Evolutionary conservation across 305 asterid species (phyloP), one percentile per base, ranked within the genome.

Genomic region (Rubia balearica): DNA sequence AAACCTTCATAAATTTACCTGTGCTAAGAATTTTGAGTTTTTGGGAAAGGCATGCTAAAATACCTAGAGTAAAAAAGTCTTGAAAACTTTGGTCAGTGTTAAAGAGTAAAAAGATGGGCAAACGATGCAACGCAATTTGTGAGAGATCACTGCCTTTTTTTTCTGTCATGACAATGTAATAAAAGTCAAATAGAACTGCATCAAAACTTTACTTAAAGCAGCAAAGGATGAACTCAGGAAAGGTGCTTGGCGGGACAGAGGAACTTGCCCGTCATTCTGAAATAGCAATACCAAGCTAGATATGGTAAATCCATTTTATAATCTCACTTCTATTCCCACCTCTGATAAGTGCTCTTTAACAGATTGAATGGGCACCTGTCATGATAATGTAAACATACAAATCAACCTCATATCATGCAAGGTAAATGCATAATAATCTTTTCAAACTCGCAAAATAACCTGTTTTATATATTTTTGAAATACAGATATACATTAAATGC

Each of bases 241-340:
- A 45, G 11, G 59, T 30, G 12, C 4, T 7, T 5, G 21, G 42
- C 30, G 24, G 59, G 38, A 14, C 19, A 24, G n/a, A 13, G 38
- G 22, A 66, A 43, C 70, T 43, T 5, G 56, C 19, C 70, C 5
- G 8, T 61, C 45, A n/a, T 17, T 41, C 27, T 67, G 61, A 46
- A 24, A 7, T n/a, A n/a, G 27, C 16, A 30, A 8, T 17, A 19
- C 49, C 61, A n/a, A 9, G 42, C 63, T 68, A 16, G 49, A 2
- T 5, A 8, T 33, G 22, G 14, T 36, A 69, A 38, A 12, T 36
- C 42, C 65, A 22, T 6, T 4, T 80, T 71, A 86, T 67, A 76
- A 72, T 80, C 90, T 80, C 71, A 88, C 89, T 78, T 85, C 90
- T 48, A 85, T 78, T 42, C 89, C 89, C 42, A 75, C 81, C 64